Percentiles rank a stretch among this genome's conserved stretches.
Evolutionary conservation across 1,284 basidiomycete species (phyloP).

Genomic region (Ganoderma lingzhi): DNA sequence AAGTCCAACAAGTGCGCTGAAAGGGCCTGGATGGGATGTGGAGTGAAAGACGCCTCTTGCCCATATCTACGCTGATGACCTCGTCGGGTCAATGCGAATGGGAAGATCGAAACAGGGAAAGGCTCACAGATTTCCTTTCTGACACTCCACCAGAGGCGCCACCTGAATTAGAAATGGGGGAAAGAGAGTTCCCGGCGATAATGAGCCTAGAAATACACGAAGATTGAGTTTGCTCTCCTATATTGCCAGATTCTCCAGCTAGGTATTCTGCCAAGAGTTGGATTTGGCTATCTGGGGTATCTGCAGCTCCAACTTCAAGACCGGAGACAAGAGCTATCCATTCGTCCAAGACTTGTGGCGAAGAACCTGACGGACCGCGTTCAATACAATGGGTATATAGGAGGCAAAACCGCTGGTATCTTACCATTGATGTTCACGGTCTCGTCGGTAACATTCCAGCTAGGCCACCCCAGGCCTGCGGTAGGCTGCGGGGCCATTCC

Average conservation of each 20-base stretch:
- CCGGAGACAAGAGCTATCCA: conserved; percentile 92
- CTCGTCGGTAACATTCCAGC: conserved; percentile 42
- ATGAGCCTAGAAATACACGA: conserved; percentile 84
- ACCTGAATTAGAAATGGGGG: conserved; percentile 48
- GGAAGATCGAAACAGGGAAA: background rate
- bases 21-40: conserved; percentile 78
- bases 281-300: conserved; percentile 75
- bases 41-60: conserved; percentile 70
- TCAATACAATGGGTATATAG: background rate
- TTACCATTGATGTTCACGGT: conserved; percentile 55
- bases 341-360: conserved; percentile 50
- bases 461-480: conserved; percentile 36
- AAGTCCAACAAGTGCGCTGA: conserved; percentile 80
- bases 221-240: conserved; percentile 69
- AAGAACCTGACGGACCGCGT: conserved; percentile 1
- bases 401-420: background rate
- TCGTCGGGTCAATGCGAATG: background rate
- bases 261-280: conserved; percentile 91
- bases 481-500: conserved; percentile 75
- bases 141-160: conserved; percentile 49
- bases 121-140: conserved; percentile 65
- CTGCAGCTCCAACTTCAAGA: conserved; percentile 69
- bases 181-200: conserved; percentile 88
- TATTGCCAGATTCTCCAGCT: conserved; percentile 81
- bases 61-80: conserved; percentile 61